Conservation (phyloP, 2,329 filamentous ascomycete species). For the Penicillium sp. region DNA sequence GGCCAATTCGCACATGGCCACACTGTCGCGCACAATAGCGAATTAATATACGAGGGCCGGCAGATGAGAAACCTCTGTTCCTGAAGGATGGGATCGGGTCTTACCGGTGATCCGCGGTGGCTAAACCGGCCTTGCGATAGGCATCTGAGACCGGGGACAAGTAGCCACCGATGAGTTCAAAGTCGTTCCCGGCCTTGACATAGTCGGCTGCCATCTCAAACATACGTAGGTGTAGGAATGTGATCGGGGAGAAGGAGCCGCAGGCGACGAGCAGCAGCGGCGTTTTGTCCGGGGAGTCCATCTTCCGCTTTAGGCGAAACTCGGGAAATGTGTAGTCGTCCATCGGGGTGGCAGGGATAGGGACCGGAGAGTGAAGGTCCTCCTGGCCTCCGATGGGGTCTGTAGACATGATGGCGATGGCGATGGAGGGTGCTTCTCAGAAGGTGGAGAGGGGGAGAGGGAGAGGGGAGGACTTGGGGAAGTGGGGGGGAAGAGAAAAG, state of each 20-base stretch:
- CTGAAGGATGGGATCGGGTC: neutral
- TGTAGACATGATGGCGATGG: slow-evolving; percentile 26
- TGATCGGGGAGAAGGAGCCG: slow-evolving; percentile 68
- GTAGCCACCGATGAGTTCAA: slow-evolving; percentile 85
- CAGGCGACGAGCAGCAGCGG: slow-evolving; percentile 54
- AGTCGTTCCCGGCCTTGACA: slow-evolving; percentile 73
- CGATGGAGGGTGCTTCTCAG: neutral
- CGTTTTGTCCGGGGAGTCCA: slow-evolving; percentile 53
- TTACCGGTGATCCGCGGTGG: slow-evolving; percentile 70
- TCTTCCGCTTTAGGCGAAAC: slow-evolving; percentile 49
- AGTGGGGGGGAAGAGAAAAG: slow-evolving; percentile 10
- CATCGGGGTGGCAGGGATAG: slow-evolving; percentile 34
- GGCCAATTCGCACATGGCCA: slow-evolving; percentile 86
- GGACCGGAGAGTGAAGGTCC: slow-evolving; percentile 30
- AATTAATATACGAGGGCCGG: neutral
- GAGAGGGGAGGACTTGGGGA: slow-evolving; percentile 8
- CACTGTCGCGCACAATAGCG: slow-evolving; percentile 42
- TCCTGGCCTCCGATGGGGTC: slow-evolving; percentile 33
- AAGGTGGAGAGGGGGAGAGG: slow-evolving; percentile 10
- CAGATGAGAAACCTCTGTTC: neutral
- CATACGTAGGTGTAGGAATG: slow-evolving; percentile 71
- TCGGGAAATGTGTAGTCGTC: slow-evolving; percentile 52
- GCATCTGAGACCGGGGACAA: slow-evolving; percentile 76
- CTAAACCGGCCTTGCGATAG: slow-evolving; percentile 81
- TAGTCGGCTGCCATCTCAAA: slow-evolving; percentile 86